Evolutionary conservation across 495 filamentous ascomycete species (phyloP), one percentile per base, ranked within the genome.

Genomic region (Parachaetomium inaequale): DNA sequence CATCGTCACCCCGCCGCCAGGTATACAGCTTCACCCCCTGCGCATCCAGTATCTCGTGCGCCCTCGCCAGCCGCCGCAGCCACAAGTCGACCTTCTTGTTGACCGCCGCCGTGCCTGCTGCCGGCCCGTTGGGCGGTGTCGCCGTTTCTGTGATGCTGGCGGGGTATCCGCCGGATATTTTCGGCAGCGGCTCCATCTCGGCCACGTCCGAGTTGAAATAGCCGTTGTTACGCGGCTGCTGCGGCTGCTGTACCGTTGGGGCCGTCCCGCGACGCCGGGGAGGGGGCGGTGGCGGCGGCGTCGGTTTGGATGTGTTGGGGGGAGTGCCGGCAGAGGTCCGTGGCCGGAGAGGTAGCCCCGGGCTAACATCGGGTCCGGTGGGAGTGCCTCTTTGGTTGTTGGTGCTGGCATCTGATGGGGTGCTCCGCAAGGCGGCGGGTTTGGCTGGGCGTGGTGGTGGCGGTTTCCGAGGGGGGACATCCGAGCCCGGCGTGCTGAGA

Each of bases 1-100:
- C 88, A 81, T 98, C 94, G n/a, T 78, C 80, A 1, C 94, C 94
- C 6, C 84, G 84, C 46, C 91, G 82, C 94, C 94, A 98, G 61
- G 84, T 93, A 61, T 88, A 84, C 60, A 99, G 73, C 63, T 85
- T 74, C 0, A 98, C 91, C 2, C 88, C 89, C 54, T 84, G 77
- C 0, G 79, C 70, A 5, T 84, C 84, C 10, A 98, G 80, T 8
- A 87, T 75, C 32, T 87, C 81, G 58, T 88, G 85, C 1, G 95
- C 94, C 8, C 85, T 76, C 62, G 83, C 85, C 85, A 92, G 90
- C 53, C 95, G 78, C 59, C 87, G 82, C 57, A 81, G 76, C 95
- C 95, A 99, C 25, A 95, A 69, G 51, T 92, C 87, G 58, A 96
- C 82, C 36, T 92, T 91, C 69, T 92, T 95, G 65, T 86, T 93